Conservation (phyloP, 1,284 basidiomycete genomes). For the Wallemia hederae region DNA sequence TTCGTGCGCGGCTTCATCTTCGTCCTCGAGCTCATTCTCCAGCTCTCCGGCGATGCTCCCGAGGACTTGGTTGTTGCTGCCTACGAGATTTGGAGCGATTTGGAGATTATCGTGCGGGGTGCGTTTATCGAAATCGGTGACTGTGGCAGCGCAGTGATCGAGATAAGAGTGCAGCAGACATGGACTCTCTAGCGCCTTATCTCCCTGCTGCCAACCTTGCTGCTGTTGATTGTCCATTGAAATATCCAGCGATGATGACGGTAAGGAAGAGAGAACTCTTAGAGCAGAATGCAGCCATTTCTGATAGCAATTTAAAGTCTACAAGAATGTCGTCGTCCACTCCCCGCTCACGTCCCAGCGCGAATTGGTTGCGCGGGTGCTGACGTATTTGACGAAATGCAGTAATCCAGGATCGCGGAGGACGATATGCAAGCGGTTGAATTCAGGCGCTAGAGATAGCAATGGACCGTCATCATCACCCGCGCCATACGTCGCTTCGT, state of each 20-base stretch:
- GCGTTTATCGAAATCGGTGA: conserved; percentile 32
- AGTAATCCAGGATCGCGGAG: conserved; percentile 77
- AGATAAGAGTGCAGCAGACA: conserved; percentile 64
- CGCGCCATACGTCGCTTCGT: conserved; percentile 27
- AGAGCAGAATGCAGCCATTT: background rate
- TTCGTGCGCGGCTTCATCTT: conserved; percentile 4
- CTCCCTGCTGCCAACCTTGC: too few relatives aligned
- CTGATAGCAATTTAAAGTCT: too few relatives aligned
- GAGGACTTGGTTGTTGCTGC: background rate
- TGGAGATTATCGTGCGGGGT: background rate
- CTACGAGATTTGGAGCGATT: background rate
- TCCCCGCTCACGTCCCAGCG: conserved; percentile 73
- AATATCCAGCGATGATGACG: too few relatives aligned
- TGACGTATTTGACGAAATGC: conserved; percentile 80
- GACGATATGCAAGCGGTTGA: conserved; percentile 68
- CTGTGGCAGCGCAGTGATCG: conserved; percentile 34
- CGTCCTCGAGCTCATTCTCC: conserved; percentile 4
- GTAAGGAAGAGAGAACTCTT: background rate
- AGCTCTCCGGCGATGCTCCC: background rate
- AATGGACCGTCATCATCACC: conserved; percentile 49
- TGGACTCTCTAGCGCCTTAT: conserved; percentile 18
- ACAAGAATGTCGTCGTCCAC: conserved; percentile 19
- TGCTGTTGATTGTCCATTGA: too few relatives aligned
- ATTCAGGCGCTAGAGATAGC: conserved; percentile 62
- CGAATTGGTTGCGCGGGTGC: conserved; percentile 51